A percentile compares a stretch with the other conserved stretches of the same genome.
These are phyloP conservation scores for Avena eriantha DNA, from an alignment of 176 grass and related monocot genomes.

Conservation along the genomic window DNA sequence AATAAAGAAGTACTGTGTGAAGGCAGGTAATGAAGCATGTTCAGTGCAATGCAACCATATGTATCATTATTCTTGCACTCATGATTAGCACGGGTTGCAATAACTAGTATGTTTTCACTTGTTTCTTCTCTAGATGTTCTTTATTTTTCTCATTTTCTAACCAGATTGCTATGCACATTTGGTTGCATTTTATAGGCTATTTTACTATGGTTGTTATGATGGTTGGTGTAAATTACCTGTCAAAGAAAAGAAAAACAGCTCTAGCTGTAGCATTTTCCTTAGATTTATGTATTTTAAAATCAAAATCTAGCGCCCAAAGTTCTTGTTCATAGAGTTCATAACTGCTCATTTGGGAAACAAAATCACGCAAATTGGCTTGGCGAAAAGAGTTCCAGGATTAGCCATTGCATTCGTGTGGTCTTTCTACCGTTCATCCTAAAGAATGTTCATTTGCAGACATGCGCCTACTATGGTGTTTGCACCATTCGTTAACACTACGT, in stretches of 20 bases:
- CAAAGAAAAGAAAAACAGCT: not conserved
- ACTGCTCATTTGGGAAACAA: no score
- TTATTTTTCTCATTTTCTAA: not conserved
- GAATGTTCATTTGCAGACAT: no score
- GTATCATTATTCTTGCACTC: not conserved
- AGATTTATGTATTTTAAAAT: no score
- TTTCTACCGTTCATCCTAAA: no score
- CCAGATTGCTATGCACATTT: not conserved
- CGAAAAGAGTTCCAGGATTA: no score
- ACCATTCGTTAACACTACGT: no score
- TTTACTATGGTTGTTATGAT: not conserved
- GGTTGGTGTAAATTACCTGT: not conserved
- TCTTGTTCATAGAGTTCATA: no score
- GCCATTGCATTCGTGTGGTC: no score
- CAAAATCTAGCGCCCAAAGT: no score
- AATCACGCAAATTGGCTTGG: no score
- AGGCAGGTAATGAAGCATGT: not conserved
- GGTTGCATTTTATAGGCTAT: not conserved
- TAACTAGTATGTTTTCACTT: not conserved
- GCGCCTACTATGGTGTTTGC: no score
- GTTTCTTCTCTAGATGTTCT: not conserved
- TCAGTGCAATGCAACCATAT: not conserved
- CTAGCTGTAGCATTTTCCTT: not conserved
- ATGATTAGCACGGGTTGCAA: not conserved
- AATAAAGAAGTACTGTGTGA: no score